Evolutionary conservation across 192 early-diverging fungal species (phyloP).

Genomic region (Podila epigama): DNA sequence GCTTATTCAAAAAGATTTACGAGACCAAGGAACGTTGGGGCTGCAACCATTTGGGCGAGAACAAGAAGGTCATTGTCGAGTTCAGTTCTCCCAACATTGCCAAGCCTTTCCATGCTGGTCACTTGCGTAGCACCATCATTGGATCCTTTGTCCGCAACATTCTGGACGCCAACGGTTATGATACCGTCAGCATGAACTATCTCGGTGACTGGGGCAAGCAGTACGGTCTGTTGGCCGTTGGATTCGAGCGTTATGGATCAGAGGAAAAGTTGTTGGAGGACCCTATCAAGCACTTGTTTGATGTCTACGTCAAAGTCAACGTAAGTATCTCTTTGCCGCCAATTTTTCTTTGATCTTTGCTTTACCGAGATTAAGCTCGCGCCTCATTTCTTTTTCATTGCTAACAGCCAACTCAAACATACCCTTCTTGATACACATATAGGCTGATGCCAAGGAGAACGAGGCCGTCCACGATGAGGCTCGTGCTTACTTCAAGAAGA

Average conservation of each 20-base stretch:
- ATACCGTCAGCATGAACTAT: slow-evolving; percentile 96
- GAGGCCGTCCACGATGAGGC: slow-evolving; percentile 80
- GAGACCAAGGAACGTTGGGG: slow-evolving; percentile 65
- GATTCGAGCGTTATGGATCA: slow-evolving; percentile 80
- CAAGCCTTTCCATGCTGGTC: slow-evolving; percentile 98
- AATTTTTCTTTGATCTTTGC: slow-evolving; percentile 72
- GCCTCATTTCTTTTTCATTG: background rate
- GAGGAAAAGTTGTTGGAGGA: slow-evolving; percentile 81
- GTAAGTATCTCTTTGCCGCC: slow-evolving; percentile 68
- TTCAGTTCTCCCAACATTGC: slow-evolving; percentile 98
- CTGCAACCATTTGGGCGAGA: slow-evolving; percentile 65
- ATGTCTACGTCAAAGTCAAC: slow-evolving; percentile 93
- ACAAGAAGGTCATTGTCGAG: slow-evolving; percentile 89
- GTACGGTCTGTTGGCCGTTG: slow-evolving; percentile 94
- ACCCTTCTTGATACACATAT: background rate
- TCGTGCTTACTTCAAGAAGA: slow-evolving; percentile 89
- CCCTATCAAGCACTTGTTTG: slow-evolving; percentile 91
- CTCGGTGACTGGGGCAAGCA: slow-evolving; percentile 99
- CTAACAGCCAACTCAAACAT: background rate
- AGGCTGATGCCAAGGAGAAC: slow-evolving; percentile 72
- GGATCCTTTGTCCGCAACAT: slow-evolving; percentile 91
- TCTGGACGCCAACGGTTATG: slow-evolving; percentile 86
- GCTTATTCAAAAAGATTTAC: slow-evolving; percentile 64
- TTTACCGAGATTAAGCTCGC: slow-evolving; percentile 11
- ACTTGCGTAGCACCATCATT: slow-evolving; percentile 97